Evolutionary conservation across 2,329 filamentous ascomycete genomes (phyloP), one percentile per base, ranked within the genome.

Genomic region (Fusarium anthophilum): DNA sequence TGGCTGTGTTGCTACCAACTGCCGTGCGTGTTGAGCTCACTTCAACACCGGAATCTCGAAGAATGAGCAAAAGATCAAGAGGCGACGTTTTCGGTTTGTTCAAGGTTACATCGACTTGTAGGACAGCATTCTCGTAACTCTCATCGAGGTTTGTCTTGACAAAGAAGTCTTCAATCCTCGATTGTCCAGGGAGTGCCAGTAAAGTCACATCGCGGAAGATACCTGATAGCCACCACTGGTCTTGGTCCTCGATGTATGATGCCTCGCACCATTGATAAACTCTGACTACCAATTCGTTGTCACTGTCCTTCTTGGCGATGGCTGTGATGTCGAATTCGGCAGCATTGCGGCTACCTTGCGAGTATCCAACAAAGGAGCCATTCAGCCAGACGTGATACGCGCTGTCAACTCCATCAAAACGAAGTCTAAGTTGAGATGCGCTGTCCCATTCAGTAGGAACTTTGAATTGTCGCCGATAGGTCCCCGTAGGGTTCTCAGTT

Each of bases 181-280:
- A 5, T 10, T 26, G 5, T 0, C 45, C 47, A 7, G 66, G 66
- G 1, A 68, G 20, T 5, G 66, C 63, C 11, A 68, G 3, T 2
- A 68, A 8, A 14, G 63, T 62, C 13, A 68, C 66, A 17, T 68
- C 66, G 20, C 66, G 63, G 9, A 68, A 68, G 8, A 68, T 68
- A 12, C 66, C 66, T 10, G 66, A 68, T 5, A 68, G n/a, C 66
- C 66, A 68, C 66, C 66, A 68, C 35, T 68, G 66, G 20, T 68
- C 66, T 20, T 68, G 66, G 18, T 68, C 66, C 15, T 68, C 66
- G 0, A 68, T 68, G 3, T 68, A 68, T 1, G 66, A 68, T 0
- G 54, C 66, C 10, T 68, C 63, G 5, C 54, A 68, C 66, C 66
- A 68, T 22, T 68, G 66, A 24, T 68, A 68, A 2, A 68, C 66